Evolutionary conservation across 495 filamentous ascomycete genomes (phyloP).

Genomic region (Podospora appendiculata): DNA sequence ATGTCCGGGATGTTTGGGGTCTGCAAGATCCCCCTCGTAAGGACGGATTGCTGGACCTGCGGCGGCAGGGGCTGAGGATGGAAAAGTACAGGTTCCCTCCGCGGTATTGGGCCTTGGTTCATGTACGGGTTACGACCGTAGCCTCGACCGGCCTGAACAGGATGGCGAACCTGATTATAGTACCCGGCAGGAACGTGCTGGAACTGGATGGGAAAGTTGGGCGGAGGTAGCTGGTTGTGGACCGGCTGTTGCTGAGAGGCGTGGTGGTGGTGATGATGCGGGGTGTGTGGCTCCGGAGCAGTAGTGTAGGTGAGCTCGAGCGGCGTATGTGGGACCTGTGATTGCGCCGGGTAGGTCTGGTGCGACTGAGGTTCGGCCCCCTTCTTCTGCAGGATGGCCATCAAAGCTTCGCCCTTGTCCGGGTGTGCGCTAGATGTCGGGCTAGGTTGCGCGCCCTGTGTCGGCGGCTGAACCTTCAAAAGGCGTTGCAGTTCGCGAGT

Average conservation of each 20-base stretch:
- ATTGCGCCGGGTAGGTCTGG: background rate
- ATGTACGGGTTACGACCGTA: constrained; percentile 20
- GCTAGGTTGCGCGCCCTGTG: constrained; percentile 32
- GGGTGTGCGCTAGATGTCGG: constrained; percentile 8
- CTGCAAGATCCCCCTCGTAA: constrained; percentile 21
- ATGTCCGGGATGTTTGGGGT: constrained; percentile 19
- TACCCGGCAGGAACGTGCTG: constrained; percentile 8
- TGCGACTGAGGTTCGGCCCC: background rate
- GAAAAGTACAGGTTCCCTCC: constrained; percentile 35
- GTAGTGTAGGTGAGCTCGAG: constrained; percentile 32
- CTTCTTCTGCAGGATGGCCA: constrained; percentile 26
- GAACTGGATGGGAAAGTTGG: constrained; percentile 34
- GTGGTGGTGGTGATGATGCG: constrained; percentile 35
- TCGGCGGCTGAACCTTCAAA: constrained; percentile 51
- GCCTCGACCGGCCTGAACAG: constrained; percentile 10
- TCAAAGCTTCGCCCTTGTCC: constrained; percentile 26
- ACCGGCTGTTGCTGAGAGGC: constrained; percentile 25
- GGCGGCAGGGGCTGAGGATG: constrained; percentile 49
- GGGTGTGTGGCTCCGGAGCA: constrained; percentile 28
- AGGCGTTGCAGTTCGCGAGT: constrained; percentile 56
- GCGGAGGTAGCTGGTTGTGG: constrained; percentile 31
- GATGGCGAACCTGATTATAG: constrained; percentile 8
- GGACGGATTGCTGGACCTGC: constrained; percentile 37
- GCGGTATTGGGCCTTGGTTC: constrained; percentile 16
- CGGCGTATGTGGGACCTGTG: constrained; percentile 27